phyloP scores from a whole-genome alignment of 148 eudicot species.

The Drosera capensis region DNA sequence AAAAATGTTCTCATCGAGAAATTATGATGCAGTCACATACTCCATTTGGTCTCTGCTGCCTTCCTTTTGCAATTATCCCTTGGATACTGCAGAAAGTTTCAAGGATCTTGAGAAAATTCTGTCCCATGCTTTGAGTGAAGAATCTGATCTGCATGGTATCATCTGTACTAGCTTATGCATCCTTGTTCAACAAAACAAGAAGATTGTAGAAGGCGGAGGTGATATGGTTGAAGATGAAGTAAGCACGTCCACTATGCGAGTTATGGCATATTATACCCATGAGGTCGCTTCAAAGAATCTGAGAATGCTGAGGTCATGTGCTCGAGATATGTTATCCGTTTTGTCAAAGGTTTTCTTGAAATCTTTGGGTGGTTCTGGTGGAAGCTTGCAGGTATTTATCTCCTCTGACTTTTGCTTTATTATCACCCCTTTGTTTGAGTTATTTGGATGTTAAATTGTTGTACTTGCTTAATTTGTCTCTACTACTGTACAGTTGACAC shows the following conservation, averaged over 20 bases:
- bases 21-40: conserved; percentile 54
- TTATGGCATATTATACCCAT: conserved; percentile 37
- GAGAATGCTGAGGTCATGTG: conserved; percentile 40
- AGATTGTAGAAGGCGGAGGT: conserved; percentile 31
- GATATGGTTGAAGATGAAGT: conserved; percentile 18
- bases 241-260: conserved; percentile 39
- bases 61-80: conserved; percentile 87
- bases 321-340: conserved; percentile 40
- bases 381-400: conserved; percentile 60
- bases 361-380: conserved; percentile 57
- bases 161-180: conserved; percentile 77
- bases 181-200: conserved; percentile 78
- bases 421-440: no score
- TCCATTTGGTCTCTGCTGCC: conserved; percentile 88
- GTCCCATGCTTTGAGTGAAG: conserved; percentile 39
- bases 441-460: no score
- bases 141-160: conserved; percentile 59
- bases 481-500: no score
- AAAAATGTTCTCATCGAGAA: conserved; percentile 44
- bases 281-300: conserved; percentile 59
- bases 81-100: conserved; percentile 64
- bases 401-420: not conserved
- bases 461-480: no score
- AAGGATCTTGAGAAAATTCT: conserved; percentile 37
- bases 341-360: conserved; percentile 45